Evolutionary conservation across 2,329 filamentous ascomycete species (phyloP), one percentile per base, ranked within the genome.

Genomic region (Calonectria hongkongensis): DNA sequence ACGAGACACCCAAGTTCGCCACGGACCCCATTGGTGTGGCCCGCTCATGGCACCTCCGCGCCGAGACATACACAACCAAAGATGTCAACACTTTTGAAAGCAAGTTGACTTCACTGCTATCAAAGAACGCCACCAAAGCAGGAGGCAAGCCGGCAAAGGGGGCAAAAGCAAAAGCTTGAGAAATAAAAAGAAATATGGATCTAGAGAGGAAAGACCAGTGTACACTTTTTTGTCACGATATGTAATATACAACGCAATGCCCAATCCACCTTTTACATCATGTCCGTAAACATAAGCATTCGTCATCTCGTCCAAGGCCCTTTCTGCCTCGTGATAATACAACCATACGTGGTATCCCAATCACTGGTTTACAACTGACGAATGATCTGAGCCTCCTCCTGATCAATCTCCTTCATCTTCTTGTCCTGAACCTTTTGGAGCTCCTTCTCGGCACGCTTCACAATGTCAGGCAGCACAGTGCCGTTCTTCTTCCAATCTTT

Each of bases 381-480:
- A 30, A 89, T 74, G 3, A 85, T 82, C 79, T 87, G 85, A 79
- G 88, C 88, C 84, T 92, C 89, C 48, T 84, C 84, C 13, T 78
- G 78, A 56, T 89, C 86, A 58, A 91, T 86, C 68, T 84, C 85
- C 79, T 86, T 85, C 83, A 90, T 86, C 81, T 87, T 85, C 83
- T 89, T 89, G 71, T 89, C 87, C 83, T 89, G 88, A 71, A 86
- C 73, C 82, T 87, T 87, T 78, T 88, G 86, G 79, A 87, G 75
- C 79, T 87, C 84, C 69, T 82, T 86, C 47, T 88, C 86, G 6
- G 89, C 84, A 79, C 87, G 85, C 75, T 84, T 84, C 74, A 87
- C 85, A n/a, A 88, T 79, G 75, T 91, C 89, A 2, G 85, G 84
- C 48, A 86, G 79, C 36, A 91, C 76, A 13, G 75, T 43, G 25